These are phyloP conservation scores for Nyssa sinensis DNA, from an alignment of 148 eudicot genomes.

Conservation along the genomic window DNA sequence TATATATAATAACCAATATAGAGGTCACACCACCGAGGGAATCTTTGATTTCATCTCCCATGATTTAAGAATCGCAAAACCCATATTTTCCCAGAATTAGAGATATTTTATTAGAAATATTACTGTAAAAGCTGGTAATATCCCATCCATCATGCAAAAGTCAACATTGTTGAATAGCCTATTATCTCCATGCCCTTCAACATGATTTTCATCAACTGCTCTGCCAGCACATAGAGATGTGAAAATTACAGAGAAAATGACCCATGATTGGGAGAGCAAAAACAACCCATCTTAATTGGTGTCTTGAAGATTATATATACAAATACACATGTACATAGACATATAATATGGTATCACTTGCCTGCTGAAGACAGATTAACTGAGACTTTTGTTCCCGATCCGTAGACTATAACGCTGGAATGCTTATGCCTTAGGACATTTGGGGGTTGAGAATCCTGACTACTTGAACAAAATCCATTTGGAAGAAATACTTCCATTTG, in stretches of 20 bases:
- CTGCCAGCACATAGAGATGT: background rate
- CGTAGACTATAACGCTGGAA: too few species aligned
- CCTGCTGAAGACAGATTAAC: background rate
- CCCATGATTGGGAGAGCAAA: constrained; percentile 4
- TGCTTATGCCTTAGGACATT: too few species aligned
- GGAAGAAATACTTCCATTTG: too few species aligned
- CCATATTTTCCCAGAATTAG: background rate
- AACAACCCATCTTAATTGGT: too few species aligned
- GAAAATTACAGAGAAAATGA: background rate
- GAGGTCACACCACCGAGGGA: background rate
- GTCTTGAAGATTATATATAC: too few species aligned
- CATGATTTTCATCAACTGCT: background rate
- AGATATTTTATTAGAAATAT: background rate
- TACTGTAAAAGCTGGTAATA: background rate
- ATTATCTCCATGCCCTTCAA: background rate
- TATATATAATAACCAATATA: background rate
- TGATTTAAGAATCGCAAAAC: background rate
- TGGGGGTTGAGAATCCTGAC: too few species aligned
- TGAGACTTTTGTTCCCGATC: background rate
- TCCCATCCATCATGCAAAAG: background rate
- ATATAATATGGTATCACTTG: too few species aligned
- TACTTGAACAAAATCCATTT: too few species aligned
- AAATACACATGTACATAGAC: too few species aligned
- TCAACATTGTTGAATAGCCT: background rate
- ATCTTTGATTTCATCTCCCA: constrained; percentile 10